A percentile compares a stretch with the other conserved stretches of the same genome.
Conservation (phyloP, 2,329 filamentous ascomycete species). For the Leptographium wingfieldii region DNA sequence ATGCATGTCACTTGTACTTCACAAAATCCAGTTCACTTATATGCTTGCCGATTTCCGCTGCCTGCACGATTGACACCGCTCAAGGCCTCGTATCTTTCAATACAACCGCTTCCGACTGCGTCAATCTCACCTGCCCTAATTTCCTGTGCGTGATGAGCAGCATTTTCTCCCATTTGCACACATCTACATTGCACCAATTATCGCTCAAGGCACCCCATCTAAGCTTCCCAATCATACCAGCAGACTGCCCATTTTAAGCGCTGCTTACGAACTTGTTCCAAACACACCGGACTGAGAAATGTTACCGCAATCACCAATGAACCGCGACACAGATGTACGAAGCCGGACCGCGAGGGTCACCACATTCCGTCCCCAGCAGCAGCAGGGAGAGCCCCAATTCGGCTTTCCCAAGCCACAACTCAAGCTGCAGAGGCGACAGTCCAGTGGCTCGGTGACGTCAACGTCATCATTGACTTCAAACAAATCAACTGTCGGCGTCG, state of each 20-base stretch:
- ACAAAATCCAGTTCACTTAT: background rate
- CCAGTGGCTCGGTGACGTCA: conserved; percentile 4
- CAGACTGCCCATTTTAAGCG: background rate
- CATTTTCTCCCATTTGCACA: background rate
- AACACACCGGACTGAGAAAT: background rate
- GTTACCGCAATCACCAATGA: background rate
- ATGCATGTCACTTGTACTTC: background rate
- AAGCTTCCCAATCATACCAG: background rate
- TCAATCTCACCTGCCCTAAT: background rate
- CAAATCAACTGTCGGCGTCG: conserved; percentile 3
- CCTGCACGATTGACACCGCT: background rate
- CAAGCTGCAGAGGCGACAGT: background rate
- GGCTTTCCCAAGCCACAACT: background rate
- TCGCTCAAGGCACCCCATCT: background rate
- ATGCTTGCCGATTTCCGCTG: background rate
- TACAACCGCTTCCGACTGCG: background rate
- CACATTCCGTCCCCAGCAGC: background rate
- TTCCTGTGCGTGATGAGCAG: background rate
- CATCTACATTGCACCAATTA: background rate
- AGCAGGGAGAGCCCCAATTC: background rate
- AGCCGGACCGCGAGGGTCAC: background rate
- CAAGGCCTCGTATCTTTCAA: background rate
- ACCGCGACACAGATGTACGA: background rate
- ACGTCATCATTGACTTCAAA: conserved; percentile 3
- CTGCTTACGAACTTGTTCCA: background rate